These are phyloP conservation scores for Thraustochytrium sp. DNA, from an alignment of 352 stramenopile genomes.

Conservation along the genomic window DNA sequence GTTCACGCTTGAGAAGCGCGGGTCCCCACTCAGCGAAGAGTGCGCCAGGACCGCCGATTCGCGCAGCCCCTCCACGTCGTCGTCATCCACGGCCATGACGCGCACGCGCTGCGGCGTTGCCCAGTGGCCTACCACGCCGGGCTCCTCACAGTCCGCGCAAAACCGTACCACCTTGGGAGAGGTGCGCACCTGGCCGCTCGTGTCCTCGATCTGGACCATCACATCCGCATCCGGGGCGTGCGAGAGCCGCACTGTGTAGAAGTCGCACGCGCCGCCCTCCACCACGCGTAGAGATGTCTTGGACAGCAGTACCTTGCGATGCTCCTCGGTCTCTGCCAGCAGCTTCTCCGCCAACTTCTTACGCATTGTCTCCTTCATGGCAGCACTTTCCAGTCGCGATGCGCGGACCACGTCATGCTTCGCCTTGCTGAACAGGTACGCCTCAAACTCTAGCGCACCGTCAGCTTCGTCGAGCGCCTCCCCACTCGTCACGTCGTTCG, in stretches of 20 bases:
- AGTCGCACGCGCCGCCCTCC: slow-evolving; percentile 38
- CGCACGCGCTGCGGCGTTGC: background rate
- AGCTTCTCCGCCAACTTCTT: background rate
- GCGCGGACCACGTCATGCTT: background rate
- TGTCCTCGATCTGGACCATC: slow-evolving; percentile 37
- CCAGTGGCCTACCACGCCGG: background rate
- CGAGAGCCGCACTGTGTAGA: slow-evolving; percentile 18
- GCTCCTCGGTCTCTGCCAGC: background rate
- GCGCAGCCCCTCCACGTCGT: slow-evolving; percentile 29
- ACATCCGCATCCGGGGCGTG: background rate
- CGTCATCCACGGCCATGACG: slow-evolving; percentile 38
- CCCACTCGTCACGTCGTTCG: no score
- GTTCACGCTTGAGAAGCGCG: slow-evolving; percentile 23
- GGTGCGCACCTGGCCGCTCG: slow-evolving; percentile 6
- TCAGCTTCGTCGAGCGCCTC: no score
- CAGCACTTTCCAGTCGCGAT: background rate
- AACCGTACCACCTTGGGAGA: slow-evolving; percentile 37
- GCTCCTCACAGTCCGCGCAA: background rate
- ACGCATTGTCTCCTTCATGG: background rate
- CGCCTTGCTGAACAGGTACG: background rate
- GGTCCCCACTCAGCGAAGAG: slow-evolving; percentile 17
- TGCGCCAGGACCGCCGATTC: slow-evolving; percentile 12
- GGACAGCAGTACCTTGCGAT: slow-evolving; percentile 17
- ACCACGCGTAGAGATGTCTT: slow-evolving; percentile 15
- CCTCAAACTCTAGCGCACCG: background rate